These are phyloP conservation scores for Yamadazyma jaroonii DNA, from an alignment of 1,139 yeast species.

Conservation along the genomic window DNA sequence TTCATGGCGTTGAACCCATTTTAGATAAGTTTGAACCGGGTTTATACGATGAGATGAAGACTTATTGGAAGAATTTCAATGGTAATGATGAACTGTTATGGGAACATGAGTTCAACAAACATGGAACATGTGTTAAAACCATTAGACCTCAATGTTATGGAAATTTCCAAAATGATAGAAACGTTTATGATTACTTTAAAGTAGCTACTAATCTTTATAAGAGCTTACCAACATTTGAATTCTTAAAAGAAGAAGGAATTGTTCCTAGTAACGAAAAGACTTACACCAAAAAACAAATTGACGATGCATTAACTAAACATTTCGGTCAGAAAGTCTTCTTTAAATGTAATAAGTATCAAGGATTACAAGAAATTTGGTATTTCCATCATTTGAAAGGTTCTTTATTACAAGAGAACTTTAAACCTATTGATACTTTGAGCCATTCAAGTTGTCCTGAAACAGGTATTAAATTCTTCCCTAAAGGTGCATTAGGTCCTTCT, in stretches of 20 bases:
- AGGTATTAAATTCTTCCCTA: conserved; percentile 77
- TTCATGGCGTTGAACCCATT: conserved; percentile 49
- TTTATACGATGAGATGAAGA: conserved; percentile 56
- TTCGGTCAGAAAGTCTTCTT: conserved; percentile 66
- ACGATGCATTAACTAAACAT: conserved; percentile 56
- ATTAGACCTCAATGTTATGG: conserved; percentile 68
- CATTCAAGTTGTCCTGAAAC: conserved; percentile 60
- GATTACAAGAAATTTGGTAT: conserved; percentile 88
- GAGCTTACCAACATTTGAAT: conserved; percentile 66
- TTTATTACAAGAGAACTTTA: conserved; percentile 59
- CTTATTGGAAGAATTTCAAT: conserved; percentile 73
- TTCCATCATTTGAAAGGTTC: conserved; percentile 80
- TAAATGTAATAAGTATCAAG: conserved; percentile 59
- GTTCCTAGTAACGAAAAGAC: conserved; percentile 59
- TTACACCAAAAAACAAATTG: conserved; percentile 64
- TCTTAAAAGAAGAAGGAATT: conserved; percentile 66
- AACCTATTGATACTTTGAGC: conserved; percentile 59
- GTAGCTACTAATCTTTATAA: conserved; percentile 63
- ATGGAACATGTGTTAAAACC: conserved; percentile 89
- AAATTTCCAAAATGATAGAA: conserved; percentile 28
- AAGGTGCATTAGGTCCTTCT: conserved; percentile 39
- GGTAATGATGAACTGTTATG: conserved; percentile 76
- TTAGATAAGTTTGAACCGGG: conserved; percentile 50
- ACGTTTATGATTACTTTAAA: conserved; percentile 77
- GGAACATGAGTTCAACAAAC: conserved; percentile 94